These are phyloP conservation scores for Fremontodendron californicum DNA, from an alignment of 345 rosid genomes.

Conservation along the genomic window DNA sequence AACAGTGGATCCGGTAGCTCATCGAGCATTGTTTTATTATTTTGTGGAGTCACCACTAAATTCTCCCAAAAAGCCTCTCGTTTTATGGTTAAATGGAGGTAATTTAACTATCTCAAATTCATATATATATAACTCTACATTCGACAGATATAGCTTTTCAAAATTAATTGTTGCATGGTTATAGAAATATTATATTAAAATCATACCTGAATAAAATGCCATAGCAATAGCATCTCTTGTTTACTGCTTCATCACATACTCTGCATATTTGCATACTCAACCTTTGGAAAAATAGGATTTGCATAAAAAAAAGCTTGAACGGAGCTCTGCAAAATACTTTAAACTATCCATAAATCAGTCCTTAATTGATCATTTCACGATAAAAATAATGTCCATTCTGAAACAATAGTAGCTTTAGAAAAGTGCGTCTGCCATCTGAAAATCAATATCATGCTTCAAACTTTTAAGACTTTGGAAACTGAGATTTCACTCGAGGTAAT, in stretches of 20 bases:
- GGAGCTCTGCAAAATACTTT: background rate
- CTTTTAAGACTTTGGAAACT: too few relatives aligned
- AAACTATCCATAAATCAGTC: background rate
- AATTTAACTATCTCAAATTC: background rate
- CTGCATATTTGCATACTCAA: background rate
- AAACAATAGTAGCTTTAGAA: background rate
- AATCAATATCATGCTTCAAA: background rate
- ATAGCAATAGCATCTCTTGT: background rate
- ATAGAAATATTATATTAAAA: background rate
- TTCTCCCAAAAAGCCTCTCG: slow-evolving; percentile 14
- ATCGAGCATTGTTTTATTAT: too few relatives aligned
- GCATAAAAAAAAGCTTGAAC: background rate
- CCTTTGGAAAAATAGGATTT: background rate
- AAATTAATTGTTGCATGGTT: background rate
- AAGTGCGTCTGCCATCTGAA: background rate
- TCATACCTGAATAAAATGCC: background rate
- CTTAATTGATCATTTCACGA: background rate
- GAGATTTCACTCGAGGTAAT: too few relatives aligned
- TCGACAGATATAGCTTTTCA: background rate
- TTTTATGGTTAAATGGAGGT: slow-evolving; percentile 16
- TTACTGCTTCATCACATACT: background rate
- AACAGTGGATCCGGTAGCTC: too few relatives aligned
- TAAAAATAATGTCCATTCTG: background rate
- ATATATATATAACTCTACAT: background rate
- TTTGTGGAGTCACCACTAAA: too few relatives aligned